Base-by-base conservation (phyloP, 2,329 filamentous ascomycete genomes). In the Mycosphaerella sp. region DNA sequence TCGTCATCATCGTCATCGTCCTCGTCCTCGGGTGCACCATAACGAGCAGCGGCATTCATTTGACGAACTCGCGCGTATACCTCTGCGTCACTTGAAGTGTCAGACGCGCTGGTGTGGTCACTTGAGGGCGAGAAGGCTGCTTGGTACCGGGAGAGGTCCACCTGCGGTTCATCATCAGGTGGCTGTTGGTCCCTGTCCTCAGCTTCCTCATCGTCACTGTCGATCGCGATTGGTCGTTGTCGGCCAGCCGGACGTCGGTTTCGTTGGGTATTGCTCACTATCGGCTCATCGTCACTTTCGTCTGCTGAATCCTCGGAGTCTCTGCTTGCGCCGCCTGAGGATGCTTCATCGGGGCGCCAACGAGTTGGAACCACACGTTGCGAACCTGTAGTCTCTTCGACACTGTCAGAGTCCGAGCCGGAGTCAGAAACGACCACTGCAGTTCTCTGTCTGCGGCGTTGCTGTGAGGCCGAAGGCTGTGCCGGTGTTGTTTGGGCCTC, bases 351-450 rank as follows among this genome's bases (percentile, higher is more conserved):
- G 14, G 38, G 46, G 10, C 38, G 14, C 21, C 9, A 23, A 14
- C 42, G 31, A 6, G 41, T 26, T 23, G 43, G 41, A 6, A 55
- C 45, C 5, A 46, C 45, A 23, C 49, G 52, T 14, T 45, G 48
- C 9, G 53, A 45, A 17, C 42, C 45, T 8, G 42, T 34, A 8
- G 38, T 45, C 11, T 50, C 50, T 31, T 43, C 49, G 29, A 43
- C 50, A 34, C 56, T 55, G 10, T 61, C 58, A 26, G 55, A 50
- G 6, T 59, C 57, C 4, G 26, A 29, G 8, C 65, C 63, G 23
- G 62, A 62, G 43, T 63, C 60, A 5, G 60, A 62, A 6, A 64
- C 48, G 12, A 63, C 53, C 34, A 38, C 34, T 5, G 34, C 1
- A 38, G 34, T 9, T 38, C 34, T 38, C n/a, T 39, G 42, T 29